Evolutionary conservation across 805 yeast genomes (phyloP), one percentile per base, ranked within the genome.

Genomic region (Metschnikowia corniflorae): DNA sequence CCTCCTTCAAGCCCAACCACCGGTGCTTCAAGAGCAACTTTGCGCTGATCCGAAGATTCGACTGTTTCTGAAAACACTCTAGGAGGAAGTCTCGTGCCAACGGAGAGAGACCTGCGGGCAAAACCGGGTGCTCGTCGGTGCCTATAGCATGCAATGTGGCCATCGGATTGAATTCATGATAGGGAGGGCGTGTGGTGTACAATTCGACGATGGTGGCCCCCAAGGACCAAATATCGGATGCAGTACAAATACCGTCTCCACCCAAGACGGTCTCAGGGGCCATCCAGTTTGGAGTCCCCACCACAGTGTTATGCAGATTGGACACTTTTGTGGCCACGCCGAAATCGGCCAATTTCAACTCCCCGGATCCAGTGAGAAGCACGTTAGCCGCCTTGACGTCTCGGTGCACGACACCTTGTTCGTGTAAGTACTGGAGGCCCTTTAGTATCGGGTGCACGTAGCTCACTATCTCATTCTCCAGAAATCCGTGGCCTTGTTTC

Each of bases 231-330:
- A 85, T 77, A 62, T 93, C 98, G 2, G 95, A 86, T 2, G 94
- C 83, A 0, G 91, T 78, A 7, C 94, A 81, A 2, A 91, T 83
- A 3, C 94, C 95, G 51, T 82, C 85, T 49, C 73, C 73, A 1
- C 87, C 80, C 27, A 81, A 69, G 4, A 93, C 84, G 2, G 94
- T 80, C 55, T 93, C 98, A 0, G 98, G 98, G 0, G 98, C 97
- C 96, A 93, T 89, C 97, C 97, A 93, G 55, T 91, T 85, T 0
- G 97, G 95, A 0, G 97, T 87, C 2, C 98, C 98, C 12, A 73
- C 76, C 7, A 77, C 78, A 2, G 72, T 69, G 33, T 53, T 53
- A 27, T 48, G 52, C 50, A 42, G 50, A 3, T 46, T 37, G 6
- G 48, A 43, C 2, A 71, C 70, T 29, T 67, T 68, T 5, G 97